Percentiles rank a stretch among this genome's conserved stretches.
These are phyloP conservation scores for Fusarium gaditjirri DNA, from an alignment of 2,329 filamentous ascomycete species.

Conservation along the genomic window DNA sequence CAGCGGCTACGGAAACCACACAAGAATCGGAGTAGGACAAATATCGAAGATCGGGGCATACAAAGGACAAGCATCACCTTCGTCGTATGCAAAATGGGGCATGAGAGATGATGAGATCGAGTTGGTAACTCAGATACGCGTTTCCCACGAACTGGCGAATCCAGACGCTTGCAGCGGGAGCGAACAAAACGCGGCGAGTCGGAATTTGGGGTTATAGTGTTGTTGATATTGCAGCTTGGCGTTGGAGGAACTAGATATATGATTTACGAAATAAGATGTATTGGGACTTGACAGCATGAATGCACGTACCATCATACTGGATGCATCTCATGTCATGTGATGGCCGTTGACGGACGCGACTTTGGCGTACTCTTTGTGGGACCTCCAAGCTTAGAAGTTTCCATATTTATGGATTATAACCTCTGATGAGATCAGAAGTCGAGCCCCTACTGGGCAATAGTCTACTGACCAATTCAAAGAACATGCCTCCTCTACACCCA, in stretches of 20 bases:
- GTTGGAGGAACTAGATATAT: background rate
- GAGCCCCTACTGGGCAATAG: fast-evolving
- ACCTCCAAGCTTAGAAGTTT: no score
- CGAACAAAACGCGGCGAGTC: background rate
- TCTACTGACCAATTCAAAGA: fast-evolving
- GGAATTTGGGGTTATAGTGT: background rate
- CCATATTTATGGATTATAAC: no score
- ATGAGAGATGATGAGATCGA: conserved; percentile 14
- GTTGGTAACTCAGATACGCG: conserved; percentile 11
- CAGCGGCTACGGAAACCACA: background rate
- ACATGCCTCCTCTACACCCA: fast-evolving
- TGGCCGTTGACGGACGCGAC: background rate
- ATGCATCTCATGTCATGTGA: fast-evolving
- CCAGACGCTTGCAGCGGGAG: background rate
- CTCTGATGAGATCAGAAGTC: no score
- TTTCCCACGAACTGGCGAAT: background rate
- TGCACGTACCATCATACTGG: background rate
- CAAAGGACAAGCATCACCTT: background rate
- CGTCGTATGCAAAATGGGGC: conserved; percentile 12
- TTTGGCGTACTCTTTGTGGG: background rate
- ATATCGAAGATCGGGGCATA: background rate
- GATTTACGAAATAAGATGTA: background rate
- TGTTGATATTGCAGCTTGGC: background rate
- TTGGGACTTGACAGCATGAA: background rate
- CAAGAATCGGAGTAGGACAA: background rate